Conservation (phyloP, 2,329 filamentous ascomycete genomes). For the Chalaropsis thielavioides region DNA sequence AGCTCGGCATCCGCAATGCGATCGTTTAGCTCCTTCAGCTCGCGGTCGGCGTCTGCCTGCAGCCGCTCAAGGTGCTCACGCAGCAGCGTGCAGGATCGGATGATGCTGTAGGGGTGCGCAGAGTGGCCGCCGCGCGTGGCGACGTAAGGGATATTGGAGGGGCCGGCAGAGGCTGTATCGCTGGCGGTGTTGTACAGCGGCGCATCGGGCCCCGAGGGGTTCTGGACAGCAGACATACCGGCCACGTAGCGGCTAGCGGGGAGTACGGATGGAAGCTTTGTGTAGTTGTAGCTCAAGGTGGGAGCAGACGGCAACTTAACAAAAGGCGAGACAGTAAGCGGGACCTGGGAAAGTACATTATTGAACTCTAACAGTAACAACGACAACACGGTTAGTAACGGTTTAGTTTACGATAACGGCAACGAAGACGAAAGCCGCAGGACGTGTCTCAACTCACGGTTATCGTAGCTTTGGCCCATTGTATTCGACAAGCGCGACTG, state of each 20-base stretch:
- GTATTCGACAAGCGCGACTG: not conserved
- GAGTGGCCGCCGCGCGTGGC: conserved; percentile 64
- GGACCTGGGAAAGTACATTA: conserved; percentile 79
- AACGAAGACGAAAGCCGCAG: not conserved
- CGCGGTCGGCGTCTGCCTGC: conserved; percentile 50
- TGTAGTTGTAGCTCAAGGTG: conserved; percentile 92
- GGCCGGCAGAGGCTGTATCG: conserved; percentile 16
- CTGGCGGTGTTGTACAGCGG: conserved; percentile 24
- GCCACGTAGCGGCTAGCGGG: conserved; percentile 34
- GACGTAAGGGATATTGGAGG: conserved; percentile 44
- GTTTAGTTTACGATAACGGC: not conserved
- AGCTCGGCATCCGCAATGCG: conserved; percentile 50
- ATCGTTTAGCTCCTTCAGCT: conserved; percentile 57
- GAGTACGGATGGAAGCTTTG: conserved; percentile 71
- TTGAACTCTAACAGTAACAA: conserved; percentile 49
- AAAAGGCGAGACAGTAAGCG: conserved; percentile 87
- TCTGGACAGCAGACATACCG: conserved; percentile 28
- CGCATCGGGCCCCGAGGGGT: conserved; percentile 15
- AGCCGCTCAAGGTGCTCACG: conserved; percentile 59
- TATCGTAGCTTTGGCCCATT: conserved; percentile 19
- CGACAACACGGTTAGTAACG: not conserved
- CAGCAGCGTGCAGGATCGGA: conserved; percentile 65
- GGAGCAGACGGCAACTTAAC: conserved; percentile 78
- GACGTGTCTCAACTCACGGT: conserved; percentile 23
- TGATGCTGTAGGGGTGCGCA: conserved; percentile 75